phyloP scores from a whole-genome alignment of 768 basidiomycete species.

The Pisolithus sp. region DNA sequence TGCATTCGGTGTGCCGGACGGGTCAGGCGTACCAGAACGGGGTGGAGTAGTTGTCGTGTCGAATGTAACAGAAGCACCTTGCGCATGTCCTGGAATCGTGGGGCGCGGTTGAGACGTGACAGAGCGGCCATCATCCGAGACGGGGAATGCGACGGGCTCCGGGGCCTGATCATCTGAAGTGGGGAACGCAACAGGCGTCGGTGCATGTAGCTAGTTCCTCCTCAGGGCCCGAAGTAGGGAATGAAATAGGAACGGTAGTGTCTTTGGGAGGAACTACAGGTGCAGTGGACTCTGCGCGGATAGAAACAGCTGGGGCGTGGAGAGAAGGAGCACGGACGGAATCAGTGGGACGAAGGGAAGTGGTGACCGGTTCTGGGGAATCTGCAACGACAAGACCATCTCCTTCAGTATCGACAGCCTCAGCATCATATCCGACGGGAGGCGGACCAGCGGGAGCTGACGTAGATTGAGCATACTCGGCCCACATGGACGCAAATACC shows the following conservation, averaged over 20 bases:
- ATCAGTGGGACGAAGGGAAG: constrained; percentile 9
- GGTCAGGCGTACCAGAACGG: constrained; percentile 69
- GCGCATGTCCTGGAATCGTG: constrained; percentile 9
- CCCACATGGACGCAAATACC: constrained; percentile 83
- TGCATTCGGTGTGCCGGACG: constrained; percentile 52
- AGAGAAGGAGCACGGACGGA: constrained; percentile 9
- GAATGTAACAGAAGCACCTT: constrained; percentile 57
- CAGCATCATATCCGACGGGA: constrained; percentile 24
- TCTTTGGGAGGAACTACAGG: constrained; percentile 26
- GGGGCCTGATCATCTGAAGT: constrained; percentile 25
- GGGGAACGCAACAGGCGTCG: constrained; percentile 30
- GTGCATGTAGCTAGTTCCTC: constrained; percentile 11
- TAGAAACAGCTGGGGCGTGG: constrained; percentile 10
- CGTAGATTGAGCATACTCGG: constrained; percentile 66
- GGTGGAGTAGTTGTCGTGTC: constrained; percentile 51
- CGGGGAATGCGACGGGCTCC: constrained; percentile 37
- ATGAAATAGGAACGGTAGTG: constrained; percentile 23
- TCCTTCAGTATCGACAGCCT: constrained; percentile 14
- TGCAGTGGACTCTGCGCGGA: constrained; percentile 19
- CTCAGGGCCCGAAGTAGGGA: constrained; percentile 25
- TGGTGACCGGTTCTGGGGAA: constrained; percentile 11
- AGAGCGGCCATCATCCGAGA: constrained; percentile 29
- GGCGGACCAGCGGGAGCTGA: constrained; percentile 30
- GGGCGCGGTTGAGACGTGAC: constrained; percentile 21
- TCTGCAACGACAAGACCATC: constrained; percentile 7